Evolutionary conservation across 345 rosid genomes (phyloP).

Genomic region (Eucalyptus grandis): DNA sequence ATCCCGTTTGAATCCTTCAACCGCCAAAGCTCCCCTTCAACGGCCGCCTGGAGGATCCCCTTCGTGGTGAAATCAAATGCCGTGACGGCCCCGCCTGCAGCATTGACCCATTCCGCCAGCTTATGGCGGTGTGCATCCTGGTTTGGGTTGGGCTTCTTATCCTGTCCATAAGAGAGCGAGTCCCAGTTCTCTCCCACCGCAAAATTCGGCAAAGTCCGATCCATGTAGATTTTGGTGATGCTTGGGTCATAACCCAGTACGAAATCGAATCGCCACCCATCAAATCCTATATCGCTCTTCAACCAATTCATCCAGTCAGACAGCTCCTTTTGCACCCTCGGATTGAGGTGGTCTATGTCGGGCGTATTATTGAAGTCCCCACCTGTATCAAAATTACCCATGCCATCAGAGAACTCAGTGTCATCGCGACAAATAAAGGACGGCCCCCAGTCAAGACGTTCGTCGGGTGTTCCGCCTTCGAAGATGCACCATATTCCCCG

Average conservation of each 20-base stretch:
- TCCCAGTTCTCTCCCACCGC: constrained; percentile 90
- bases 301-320: constrained; percentile 94
- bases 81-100: constrained; percentile 41
- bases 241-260: constrained; percentile 56
- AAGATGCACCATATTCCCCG: constrained; percentile 57
- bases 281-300: constrained; percentile 56
- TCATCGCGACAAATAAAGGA: constrained; percentile 55
- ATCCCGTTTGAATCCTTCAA: constrained; percentile 59
- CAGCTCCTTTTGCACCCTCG: constrained; percentile 46
- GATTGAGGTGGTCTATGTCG: constrained; percentile 79
- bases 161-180: constrained; percentile 33
- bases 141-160: constrained; percentile 29
- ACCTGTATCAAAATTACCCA: constrained; percentile 66
- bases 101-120: constrained; percentile 48
- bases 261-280: constrained; percentile 76
- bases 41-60: constrained; percentile 74
- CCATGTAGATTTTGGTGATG: constrained; percentile 37
- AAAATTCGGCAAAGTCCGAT: constrained; percentile 44
- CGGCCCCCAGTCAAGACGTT: constrained; percentile 83
- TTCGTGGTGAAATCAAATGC: constrained; percentile 91
- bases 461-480: constrained; percentile 80
- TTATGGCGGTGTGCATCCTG: constrained; percentile 49
- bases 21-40: constrained; percentile 69
- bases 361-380: constrained; percentile 38
- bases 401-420: constrained; percentile 32